These are phyloP conservation scores for Harringtonia lauricola DNA, from an alignment of 2,329 filamentous ascomycete genomes.

Conservation along the genomic window DNA sequence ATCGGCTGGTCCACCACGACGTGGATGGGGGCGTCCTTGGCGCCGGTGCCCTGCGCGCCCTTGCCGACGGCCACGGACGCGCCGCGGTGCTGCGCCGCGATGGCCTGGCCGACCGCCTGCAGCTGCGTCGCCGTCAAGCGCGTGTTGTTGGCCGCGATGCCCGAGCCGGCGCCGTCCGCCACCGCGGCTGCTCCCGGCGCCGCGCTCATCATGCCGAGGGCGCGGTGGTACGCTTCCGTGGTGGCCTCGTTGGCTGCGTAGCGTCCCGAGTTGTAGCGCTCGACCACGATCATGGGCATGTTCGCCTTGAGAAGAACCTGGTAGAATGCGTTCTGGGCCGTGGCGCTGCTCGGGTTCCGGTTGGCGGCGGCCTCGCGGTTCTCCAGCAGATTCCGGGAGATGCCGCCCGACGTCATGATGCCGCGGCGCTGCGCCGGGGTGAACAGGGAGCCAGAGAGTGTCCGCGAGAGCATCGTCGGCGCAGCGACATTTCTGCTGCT, in stretches of 20 bases:
- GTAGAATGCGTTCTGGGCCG: slow-evolving; percentile 89
- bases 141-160: slow-evolving; percentile 20
- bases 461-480: background rate
- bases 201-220: slow-evolving; percentile 39
- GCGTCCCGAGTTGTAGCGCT: slow-evolving; percentile 75
- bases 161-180: slow-evolving; percentile 9
- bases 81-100: slow-evolving; percentile 60
- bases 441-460: background rate
- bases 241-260: slow-evolving; percentile 72
- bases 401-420: slow-evolving; percentile 24
- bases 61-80: slow-evolving; percentile 49
- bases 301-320: slow-evolving; percentile 81
- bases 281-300: slow-evolving; percentile 85
- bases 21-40: slow-evolving; percentile 78
- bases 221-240: slow-evolving; percentile 70
- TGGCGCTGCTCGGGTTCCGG: slow-evolving; percentile 77
- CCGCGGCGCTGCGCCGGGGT: slow-evolving; percentile 4
- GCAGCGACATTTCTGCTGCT: background rate
- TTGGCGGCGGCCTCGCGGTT: slow-evolving; percentile 87
- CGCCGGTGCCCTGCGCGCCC: slow-evolving; percentile 47
- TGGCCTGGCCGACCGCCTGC: slow-evolving; percentile 71
- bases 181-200: slow-evolving; percentile 5
- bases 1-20: slow-evolving; percentile 91
- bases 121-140: slow-evolving; percentile 47
- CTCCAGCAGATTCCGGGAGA: slow-evolving; percentile 59